Conservation (phyloP, 2,329 filamentous ascomycete genomes). For the Botrytis hyacinthi region DNA sequence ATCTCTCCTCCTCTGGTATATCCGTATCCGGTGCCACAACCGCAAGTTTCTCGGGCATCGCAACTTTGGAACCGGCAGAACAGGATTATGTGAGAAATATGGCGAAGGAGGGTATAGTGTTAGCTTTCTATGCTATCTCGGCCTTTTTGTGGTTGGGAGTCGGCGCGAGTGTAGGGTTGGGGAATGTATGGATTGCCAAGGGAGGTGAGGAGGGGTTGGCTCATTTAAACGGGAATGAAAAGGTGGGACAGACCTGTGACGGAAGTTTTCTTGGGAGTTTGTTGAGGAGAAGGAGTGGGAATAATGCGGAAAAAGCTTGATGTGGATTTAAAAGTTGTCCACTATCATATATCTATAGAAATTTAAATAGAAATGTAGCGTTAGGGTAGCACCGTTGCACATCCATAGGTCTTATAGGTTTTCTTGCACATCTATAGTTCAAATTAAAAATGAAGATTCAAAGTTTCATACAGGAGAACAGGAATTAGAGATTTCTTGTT, state of each 20-base stretch:
- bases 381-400: not conserved
- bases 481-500: not conserved
- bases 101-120: conserved; percentile 59
- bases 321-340: rapidly evolving
- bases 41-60: not conserved
- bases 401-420: not conserved
- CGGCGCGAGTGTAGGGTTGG: conserved; percentile 45
- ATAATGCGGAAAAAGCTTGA: not conserved
- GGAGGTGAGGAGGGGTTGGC: conserved; percentile 24
- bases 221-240: conserved; percentile 19
- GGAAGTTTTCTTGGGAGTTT: conserved; percentile 27
- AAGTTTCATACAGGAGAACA: not conserved
- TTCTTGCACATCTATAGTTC: not conserved
- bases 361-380: not conserved
- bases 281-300: conserved; percentile 7
- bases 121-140: conserved; percentile 61
- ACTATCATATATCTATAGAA: not conserved
- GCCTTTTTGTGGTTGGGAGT: conserved; percentile 55
- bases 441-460: not conserved
- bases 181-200: conserved; percentile 46
- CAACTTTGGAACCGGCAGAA: conserved; percentile 29
- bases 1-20: conserved; percentile 31
- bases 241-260: conserved; percentile 21
- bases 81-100: conserved; percentile 46
- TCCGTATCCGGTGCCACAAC: conserved; percentile 24